Base-by-base conservation (phyloP, 202 grass and related monocot species). In the Schoenoplectus triqueter region DNA sequence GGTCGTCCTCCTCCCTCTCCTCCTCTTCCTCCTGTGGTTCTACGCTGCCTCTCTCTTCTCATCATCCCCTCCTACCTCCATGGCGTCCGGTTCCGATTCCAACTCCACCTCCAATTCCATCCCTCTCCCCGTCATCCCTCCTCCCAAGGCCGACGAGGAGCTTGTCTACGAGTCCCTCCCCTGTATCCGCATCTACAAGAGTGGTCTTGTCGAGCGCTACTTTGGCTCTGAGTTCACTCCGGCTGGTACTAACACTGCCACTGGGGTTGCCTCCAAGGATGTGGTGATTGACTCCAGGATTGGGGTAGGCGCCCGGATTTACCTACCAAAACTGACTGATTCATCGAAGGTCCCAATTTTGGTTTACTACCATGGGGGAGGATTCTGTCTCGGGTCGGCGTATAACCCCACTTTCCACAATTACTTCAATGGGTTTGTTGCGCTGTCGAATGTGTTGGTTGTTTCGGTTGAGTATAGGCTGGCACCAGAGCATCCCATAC, bases 381-480 rank as follows among this genome's bases (percentile, higher is more conserved):
- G 90, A 61, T 95, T 97, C 87, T 95, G 95, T 88, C 80, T 93
- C 19, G 92, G 92, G 6, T 95, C 89, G 15, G 82, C 92, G 10
- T 98, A 88, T 84, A 90, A 88, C 11, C 80, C 80, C 50, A 46
- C 61, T 8, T 84, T 69, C 54, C 88, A 98, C 72, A 82, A 78
- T 80, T 89, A 92, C 88, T 67, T 92, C 80, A 92, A 84, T 73
- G 60, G 20, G 18, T 89, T 98, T 66, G 89, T 90, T 65, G 62
- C 86, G 3, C 19, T 64, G 69, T 81, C 89, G 18, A 3, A 82
- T 76, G 88, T 82, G 6, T 72, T 95, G 72, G 83, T 92, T 41
- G 85, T 95, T 57, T 98, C 94, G 7, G 92, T 93, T 6, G 88
- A 97, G 88, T 97, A 97, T 89, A 90, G 95, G 51, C 88, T 97